Evolutionary conservation across 116 monocot genomes (phyloP), one percentile per base, ranked within the genome.

Genomic region (Phalaenopsis hybrid): DNA sequence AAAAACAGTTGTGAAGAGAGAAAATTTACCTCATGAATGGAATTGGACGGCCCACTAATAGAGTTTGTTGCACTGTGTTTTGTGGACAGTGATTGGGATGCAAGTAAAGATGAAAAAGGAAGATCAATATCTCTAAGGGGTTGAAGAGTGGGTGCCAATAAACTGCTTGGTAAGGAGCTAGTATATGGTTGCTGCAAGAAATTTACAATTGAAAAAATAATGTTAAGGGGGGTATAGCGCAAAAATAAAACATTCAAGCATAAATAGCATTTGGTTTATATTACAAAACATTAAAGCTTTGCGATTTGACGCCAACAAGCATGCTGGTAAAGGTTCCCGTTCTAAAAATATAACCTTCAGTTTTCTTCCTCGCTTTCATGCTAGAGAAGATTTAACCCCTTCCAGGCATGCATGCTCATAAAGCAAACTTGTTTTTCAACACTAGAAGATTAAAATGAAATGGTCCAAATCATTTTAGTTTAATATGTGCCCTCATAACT

Each of bases 1-100:
- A 77, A 23, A 77, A 51, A 48, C 51, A 17, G 17, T 72, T 18
- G 13, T 23, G 51, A 13, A 5, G 28, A 51, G 13, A 46, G 18
- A 77, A 77, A 50, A 77, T 51, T 15, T 91, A 96, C 96, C 92
- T 96, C 96, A 33, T 86, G 84, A 61, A 88, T 81, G 25, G 94
- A 89, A 79, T 86, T 85, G 8, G 89, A 77, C 72, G 92, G 82
- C 20, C 85, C 88, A 72, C 82, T 91, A 51, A 89, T 88, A 5
- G 96, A 85, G 50, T 82, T 74, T 65, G 84, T 46, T 72, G 89
- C 81, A 75, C 85, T 85, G 81, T 96, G 94, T 81, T 91, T 92
- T 81, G 88, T 83, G 57, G 95, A 83, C 85, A 90, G 81, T 44
- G 94, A 80, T 50, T 96, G 89, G 8, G 81, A 84, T 59, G 91